phyloP scores from a whole-genome alignment of 2,329 filamentous ascomycete species.

The Phoma sp. region DNA sequence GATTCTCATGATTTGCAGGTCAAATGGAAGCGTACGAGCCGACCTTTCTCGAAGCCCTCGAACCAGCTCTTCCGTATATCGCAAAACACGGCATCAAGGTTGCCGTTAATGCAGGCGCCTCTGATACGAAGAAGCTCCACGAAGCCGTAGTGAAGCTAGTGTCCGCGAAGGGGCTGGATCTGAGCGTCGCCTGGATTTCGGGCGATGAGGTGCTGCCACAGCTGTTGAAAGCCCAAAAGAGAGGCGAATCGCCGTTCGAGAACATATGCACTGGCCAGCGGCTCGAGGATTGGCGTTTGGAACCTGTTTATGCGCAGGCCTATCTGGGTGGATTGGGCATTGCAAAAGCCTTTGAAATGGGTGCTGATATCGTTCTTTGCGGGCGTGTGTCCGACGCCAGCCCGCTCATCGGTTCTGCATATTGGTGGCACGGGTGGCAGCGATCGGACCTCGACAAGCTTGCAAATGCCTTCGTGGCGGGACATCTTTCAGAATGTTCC shows the following conservation, averaged over 20 bases:
- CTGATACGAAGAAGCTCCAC: conserved; percentile 38
- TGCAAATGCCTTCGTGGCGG: conserved; percentile 53
- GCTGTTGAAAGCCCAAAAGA: conserved; percentile 43
- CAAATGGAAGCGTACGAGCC: conserved; percentile 56
- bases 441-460: conserved; percentile 48
- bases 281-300: conserved; percentile 44
- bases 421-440: conserved; percentile 55
- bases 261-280: conserved; percentile 49
- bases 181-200: conserved; percentile 50
- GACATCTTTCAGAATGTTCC: conserved; percentile 54
- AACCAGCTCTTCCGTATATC: conserved; percentile 46
- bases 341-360: conserved; percentile 48
- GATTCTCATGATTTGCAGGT: conserved; percentile 16
- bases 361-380: conserved; percentile 54
- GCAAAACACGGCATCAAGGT: conserved; percentile 42
- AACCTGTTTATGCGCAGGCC: conserved; percentile 45
- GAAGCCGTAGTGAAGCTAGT: conserved; percentile 35
- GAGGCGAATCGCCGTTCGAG: conserved; percentile 44
- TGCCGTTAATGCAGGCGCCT: conserved; percentile 43
- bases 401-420: conserved; percentile 52
- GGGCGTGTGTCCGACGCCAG: conserved; percentile 53
- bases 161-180: conserved; percentile 24
- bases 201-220: conserved; percentile 51
- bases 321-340: conserved; percentile 55
- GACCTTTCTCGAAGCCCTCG: conserved; percentile 59